Evolutionary conservation across 495 filamentous ascomycete species (phyloP), one percentile per base, ranked within the genome.

Genomic region (Annulohypoxylon nitens): DNA sequence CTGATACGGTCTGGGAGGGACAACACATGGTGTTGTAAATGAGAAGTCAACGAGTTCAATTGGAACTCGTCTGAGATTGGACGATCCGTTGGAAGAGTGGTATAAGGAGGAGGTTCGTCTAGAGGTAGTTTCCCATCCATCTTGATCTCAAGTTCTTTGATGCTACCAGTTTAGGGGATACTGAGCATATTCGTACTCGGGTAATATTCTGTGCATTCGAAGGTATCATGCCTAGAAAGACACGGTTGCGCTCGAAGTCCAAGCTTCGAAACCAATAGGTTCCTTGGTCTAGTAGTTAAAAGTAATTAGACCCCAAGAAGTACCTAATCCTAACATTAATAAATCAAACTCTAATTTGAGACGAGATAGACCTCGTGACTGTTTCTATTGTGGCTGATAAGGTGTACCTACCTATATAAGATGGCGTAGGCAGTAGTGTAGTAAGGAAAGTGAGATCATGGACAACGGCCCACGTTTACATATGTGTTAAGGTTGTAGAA

Each of bases 1-100:
- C 78, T 79, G 58, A 86, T 81, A 20, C 78, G 81, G 7, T 69
- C 66, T 26, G 83, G 81, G 1, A 86, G 79, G 11, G 79, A 76
- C 8, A 65, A 50, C 10, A 86, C 74, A 73, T 86, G 81, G 4
- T 71, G 59, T 25, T 81, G 78, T n/a, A 85, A 71, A 11, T 81
- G 76, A 47, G 79, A 81, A 41, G 79, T 75, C 26, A 76, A 53
- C 16, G 71, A 60, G 11, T 51, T 67, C 25, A 74, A 58, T 12
- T 67, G 64, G 14, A 73, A 50, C 61, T 71, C 64, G 39, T 72
- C 51, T 51, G 58, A 23, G 25, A 34, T n/a, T 25, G 30, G 16
- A 34, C 36, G 11, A 61, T 25, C 34, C 18, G 64, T 30, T 51
- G 73, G 34, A 51, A 58, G 1, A 34, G 78, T 75, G 45, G 74